A percentile compares a stretch with the other conserved stretches of the same genome.
Evolutionary conservation across 1,139 yeast species (phyloP).

Genomic region (Yamadazyma diddensiae): DNA sequence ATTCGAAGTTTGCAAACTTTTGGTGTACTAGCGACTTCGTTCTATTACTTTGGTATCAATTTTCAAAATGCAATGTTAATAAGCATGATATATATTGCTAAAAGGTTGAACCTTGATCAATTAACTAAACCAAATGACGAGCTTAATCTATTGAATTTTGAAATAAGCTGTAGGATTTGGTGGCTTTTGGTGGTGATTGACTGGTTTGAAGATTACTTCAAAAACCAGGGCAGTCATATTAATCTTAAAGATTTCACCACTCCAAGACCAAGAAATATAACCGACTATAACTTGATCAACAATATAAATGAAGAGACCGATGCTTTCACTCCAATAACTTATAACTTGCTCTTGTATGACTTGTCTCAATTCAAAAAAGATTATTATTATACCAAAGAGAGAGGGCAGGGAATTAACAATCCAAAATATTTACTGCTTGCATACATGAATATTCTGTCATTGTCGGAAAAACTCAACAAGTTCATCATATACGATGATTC

Average conservation of each 20-base stretch:
- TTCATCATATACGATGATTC: neutral
- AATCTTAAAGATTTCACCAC: slow-evolving; percentile 21
- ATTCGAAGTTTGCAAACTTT: slow-evolving; percentile 25
- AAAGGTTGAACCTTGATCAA: slow-evolving; percentile 22
- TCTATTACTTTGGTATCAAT: slow-evolving; percentile 28
- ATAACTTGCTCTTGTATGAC: slow-evolving; percentile 12
- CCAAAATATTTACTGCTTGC: slow-evolving; percentile 6
- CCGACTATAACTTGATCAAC: slow-evolving; percentile 12
- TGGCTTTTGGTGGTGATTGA: slow-evolving; percentile 30
- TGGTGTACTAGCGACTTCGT: slow-evolving; percentile 24
- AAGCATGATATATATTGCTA: slow-evolving; percentile 23
- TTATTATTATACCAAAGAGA: slow-evolving; percentile 6
- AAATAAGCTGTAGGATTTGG: slow-evolving; percentile 27
- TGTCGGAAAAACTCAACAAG: neutral
- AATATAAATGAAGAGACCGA: slow-evolving; percentile 8
- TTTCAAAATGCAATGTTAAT: slow-evolving; percentile 23
- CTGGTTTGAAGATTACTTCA: slow-evolving; percentile 27
- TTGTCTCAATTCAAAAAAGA: slow-evolving; percentile 10
- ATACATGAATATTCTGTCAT: slow-evolving; percentile 1
- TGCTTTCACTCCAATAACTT: slow-evolving; percentile 13
- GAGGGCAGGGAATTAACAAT: neutral
- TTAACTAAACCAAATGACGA: slow-evolving; percentile 8
- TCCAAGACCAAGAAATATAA: slow-evolving; percentile 19
- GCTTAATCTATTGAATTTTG: slow-evolving; percentile 17
- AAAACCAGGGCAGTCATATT: slow-evolving; percentile 20